Conservation (phyloP, 495 filamentous ascomycete genomes). For the Delitschia confertaspora region DNA sequence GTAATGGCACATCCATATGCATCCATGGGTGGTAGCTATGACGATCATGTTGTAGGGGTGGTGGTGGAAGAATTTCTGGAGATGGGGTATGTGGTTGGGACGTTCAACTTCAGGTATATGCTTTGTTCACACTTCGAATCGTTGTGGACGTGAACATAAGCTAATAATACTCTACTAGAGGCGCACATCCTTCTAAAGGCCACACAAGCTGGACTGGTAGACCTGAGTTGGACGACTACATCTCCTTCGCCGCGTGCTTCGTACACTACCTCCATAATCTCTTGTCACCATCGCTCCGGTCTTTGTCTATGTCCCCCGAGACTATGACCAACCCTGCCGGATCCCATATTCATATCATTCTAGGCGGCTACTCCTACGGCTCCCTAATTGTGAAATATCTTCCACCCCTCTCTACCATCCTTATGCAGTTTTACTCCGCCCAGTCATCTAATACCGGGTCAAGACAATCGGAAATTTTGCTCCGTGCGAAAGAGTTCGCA, state of each 20-base stretch:
- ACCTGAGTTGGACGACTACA: slow-evolving; percentile 72
- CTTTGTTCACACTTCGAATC: not conserved
- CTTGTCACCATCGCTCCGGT: slow-evolving; percentile 3
- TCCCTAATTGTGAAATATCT: slow-evolving; percentile 68
- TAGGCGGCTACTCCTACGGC: slow-evolving; percentile 89
- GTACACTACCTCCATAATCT: slow-evolving; percentile 54
- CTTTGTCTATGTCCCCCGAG: not conserved
- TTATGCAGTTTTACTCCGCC: slow-evolving; percentile 48
- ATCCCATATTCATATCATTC: slow-evolving; percentile 33
- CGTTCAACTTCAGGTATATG: slow-evolving; percentile 83
- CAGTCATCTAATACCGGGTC: slow-evolving; percentile 43
- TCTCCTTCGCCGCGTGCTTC: slow-evolving; percentile 69
- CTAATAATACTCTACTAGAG: slow-evolving; percentile 42
- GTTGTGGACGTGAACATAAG: not conserved
- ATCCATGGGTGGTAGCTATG: slow-evolving; percentile 72
- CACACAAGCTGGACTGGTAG: slow-evolving; percentile 78
- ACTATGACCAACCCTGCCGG: not conserved
- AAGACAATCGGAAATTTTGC: slow-evolving; percentile 53
- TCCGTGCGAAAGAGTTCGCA: slow-evolving; percentile 56
- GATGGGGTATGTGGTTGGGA: slow-evolving; percentile 65
- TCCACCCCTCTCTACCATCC: slow-evolving; percentile 50
- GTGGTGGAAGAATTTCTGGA: slow-evolving; percentile 54
- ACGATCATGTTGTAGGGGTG: slow-evolving; percentile 66
- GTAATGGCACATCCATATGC: slow-evolving; percentile 90
- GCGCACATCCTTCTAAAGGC: slow-evolving; percentile 65